Conservation (phyloP, 164 flowering plant species). For the Kingdonia uniflora region DNA sequence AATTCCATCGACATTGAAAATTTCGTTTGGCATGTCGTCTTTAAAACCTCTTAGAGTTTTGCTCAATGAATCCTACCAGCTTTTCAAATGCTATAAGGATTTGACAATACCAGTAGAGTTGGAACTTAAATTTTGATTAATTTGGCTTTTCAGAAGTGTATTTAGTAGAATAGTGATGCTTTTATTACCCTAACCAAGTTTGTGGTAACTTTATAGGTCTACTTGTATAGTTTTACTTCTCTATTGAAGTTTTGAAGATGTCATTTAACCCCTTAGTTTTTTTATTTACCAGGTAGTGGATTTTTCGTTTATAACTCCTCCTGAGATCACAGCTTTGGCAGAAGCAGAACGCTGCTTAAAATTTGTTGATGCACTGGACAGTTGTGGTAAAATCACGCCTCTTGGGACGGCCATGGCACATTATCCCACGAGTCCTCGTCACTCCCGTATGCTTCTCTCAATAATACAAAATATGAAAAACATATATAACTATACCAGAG, state of each 20-base stretch:
- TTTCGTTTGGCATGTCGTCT: too few relatives aligned
- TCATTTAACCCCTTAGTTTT: background rate
- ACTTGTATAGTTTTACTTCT: background rate
- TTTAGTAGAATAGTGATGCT: too few relatives aligned
- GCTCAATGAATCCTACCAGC: too few relatives aligned
- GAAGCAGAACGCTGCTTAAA: background rate
- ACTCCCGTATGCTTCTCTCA: constrained; percentile 88
- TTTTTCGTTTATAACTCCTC: background rate
- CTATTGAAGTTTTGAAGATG: background rate
- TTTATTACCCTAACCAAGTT: too few relatives aligned
- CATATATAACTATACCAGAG: constrained; percentile 27
- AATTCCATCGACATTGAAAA: too few relatives aligned
- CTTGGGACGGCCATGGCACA: constrained; percentile 85
- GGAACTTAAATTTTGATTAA: background rate
- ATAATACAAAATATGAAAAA: constrained; percentile 50
- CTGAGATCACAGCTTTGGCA: background rate
- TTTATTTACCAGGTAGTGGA: background rate
- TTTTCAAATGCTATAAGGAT: too few relatives aligned
- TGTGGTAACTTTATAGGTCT: too few relatives aligned
- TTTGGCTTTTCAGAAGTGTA: background rate
- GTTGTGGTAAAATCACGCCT: constrained; percentile 23
- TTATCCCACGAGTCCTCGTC: constrained; percentile 94
- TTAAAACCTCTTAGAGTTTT: too few relatives aligned
- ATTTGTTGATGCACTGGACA: constrained; percentile 2
- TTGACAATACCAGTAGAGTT: background rate